A percentile compares a stretch with the other conserved stretches of the same genome.
Evolutionary conservation across 2,329 filamentous ascomycete species (phyloP).

Genomic region (Arthrinium phaeospermum): DNA sequence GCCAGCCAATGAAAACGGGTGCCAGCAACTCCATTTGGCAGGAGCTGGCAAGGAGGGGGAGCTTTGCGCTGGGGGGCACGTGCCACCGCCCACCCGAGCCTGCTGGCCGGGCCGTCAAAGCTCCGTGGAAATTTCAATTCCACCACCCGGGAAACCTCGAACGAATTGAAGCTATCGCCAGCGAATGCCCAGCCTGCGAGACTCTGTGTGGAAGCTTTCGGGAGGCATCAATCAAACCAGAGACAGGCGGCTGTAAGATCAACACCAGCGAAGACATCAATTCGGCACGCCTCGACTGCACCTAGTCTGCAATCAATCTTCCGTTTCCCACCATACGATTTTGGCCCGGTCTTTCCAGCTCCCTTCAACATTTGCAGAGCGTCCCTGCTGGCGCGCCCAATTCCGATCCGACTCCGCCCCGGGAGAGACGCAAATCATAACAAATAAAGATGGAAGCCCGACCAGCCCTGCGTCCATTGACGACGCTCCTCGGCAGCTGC

Average conservation of each 20-base stretch:
- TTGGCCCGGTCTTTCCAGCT: not conserved
- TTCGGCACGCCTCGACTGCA: not conserved
- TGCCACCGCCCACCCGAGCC: not conserved
- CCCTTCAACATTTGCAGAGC: not conserved
- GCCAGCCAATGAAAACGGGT: not conserved
- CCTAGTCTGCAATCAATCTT: not conserved
- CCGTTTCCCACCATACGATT: not conserved
- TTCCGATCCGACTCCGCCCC: not conserved
- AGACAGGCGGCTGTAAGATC: not conserved
- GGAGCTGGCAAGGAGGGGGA: not conserved
- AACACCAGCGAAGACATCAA: not conserved
- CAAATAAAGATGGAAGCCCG: slow-evolving; percentile 17
- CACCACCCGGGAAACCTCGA: not conserved
- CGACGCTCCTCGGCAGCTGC: slow-evolving; percentile 28
- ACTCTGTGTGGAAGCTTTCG: slow-evolving; percentile 3
- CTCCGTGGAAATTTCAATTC: slow-evolving; percentile 17
- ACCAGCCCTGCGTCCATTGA: slow-evolving; percentile 21
- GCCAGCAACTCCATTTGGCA: slow-evolving; percentile 4
- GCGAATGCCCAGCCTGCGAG: not conserved
- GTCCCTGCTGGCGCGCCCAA: not conserved
- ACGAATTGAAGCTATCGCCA: slow-evolving; percentile 14
- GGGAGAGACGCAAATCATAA: slow-evolving; percentile 21
- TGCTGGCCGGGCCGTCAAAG: slow-evolving; percentile 13
- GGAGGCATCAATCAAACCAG: not conserved
- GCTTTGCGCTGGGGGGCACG: not conserved